phyloP scores from a whole-genome alignment of 1,284 basidiomycete species.

The Cryptococcus sp. region DNA sequence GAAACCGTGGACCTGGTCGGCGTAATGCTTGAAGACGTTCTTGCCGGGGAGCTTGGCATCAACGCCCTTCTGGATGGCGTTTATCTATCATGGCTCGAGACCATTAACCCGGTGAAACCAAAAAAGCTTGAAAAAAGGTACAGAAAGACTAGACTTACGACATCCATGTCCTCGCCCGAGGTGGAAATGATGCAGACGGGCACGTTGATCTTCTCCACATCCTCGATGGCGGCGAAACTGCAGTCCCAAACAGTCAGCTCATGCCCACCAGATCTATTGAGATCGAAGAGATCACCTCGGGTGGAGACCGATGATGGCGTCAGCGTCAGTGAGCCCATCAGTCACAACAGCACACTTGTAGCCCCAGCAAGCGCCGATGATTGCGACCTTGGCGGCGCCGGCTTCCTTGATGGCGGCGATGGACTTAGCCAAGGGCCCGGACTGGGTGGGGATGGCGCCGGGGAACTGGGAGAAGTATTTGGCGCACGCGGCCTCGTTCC shows the following conservation, averaged over 20 bases:
- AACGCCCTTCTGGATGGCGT: conserved; percentile 38
- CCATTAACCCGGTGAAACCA: background rate
- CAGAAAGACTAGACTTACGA: conserved; percentile 23
- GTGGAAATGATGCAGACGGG: conserved; percentile 51
- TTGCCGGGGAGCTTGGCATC: conserved; percentile 45
- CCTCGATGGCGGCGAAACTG: conserved; percentile 46
- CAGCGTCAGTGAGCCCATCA: conserved; percentile 24
- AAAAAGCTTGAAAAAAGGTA: background rate
- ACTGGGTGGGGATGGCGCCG: conserved; percentile 34
- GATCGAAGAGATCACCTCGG: conserved; percentile 39
- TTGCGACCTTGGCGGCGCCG: conserved; percentile 42
- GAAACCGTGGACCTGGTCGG: conserved; percentile 49
- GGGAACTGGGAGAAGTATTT: conserved; percentile 42
- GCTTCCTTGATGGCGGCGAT: conserved; percentile 39
- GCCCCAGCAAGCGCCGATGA: conserved; percentile 52
- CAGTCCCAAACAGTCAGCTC: background rate
- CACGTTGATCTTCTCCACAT: conserved; percentile 46
- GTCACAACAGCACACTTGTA: conserved; percentile 35
- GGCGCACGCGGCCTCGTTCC: conserved; percentile 23
- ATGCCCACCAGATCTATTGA: background rate
- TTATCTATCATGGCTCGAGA: conserved; percentile 18
- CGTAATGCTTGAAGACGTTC: conserved; percentile 47
- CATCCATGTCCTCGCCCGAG: conserved; percentile 49
- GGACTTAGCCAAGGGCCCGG: conserved; percentile 34
- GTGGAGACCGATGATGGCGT: conserved; percentile 40